Evolutionary conservation across 192 early-diverging fungal genomes (phyloP).

Genomic region (Powellomyces hirtus): DNA sequence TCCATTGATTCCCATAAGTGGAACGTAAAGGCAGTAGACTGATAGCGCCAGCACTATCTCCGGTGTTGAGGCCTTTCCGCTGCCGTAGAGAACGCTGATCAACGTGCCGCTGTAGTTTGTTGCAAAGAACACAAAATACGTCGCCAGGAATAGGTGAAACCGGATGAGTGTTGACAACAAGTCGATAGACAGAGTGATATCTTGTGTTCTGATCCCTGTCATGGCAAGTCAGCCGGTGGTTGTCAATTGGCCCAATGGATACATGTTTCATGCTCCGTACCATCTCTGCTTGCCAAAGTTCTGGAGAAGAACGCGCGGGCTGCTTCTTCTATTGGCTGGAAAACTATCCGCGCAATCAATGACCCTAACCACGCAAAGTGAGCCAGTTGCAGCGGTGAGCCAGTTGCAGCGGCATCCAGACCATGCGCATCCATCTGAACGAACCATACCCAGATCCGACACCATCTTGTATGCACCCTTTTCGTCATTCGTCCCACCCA

Average conservation of each 20-base stretch:
- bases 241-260: too few species aligned
- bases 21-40: conserved; percentile 87
- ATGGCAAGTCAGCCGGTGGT: too few species aligned
- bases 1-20: conserved; percentile 92
- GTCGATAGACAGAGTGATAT: not conserved
- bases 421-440: too few species aligned
- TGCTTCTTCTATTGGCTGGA: conserved; percentile 92
- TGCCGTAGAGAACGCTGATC: conserved; percentile 62
- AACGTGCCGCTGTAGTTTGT: conserved; percentile 75
- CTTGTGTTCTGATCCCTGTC: too few species aligned
- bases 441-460: conserved; percentile 29
- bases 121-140: conserved; percentile 77
- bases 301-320: conserved; percentile 81
- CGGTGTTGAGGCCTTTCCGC: conserved; percentile 26
- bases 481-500: conserved; percentile 18
- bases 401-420: too few species aligned
- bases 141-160: conserved; percentile 70
- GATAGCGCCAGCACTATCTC: conserved; percentile 59
- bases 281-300: conserved; percentile 35
- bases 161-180: conserved; percentile 37
- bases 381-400: too few species aligned
- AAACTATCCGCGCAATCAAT: conserved; percentile 82
- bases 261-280: too few species aligned
- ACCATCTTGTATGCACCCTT: conserved; percentile 39
- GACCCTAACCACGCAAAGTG: conserved; percentile 57